Conservation (phyloP, 495 filamentous ascomycete species). For the Darksidea phi region DNA sequence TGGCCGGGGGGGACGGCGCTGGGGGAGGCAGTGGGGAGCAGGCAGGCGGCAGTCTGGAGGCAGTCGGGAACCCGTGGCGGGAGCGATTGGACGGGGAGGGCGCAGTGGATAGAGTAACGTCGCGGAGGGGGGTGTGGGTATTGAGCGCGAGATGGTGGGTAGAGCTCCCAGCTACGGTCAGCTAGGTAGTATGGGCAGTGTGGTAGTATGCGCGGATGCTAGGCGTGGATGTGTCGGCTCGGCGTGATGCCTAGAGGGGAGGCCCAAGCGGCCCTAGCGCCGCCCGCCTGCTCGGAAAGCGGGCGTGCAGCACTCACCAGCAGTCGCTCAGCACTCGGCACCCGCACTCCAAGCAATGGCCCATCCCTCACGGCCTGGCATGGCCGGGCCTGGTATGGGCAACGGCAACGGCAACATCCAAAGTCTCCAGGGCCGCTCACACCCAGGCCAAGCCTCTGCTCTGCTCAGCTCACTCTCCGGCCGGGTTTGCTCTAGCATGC, state of each 20-base stretch:
- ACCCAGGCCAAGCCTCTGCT: too few species aligned
- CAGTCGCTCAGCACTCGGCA: too few species aligned
- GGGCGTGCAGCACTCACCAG: neutral
- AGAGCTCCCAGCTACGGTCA: neutral
- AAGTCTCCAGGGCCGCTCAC: too few species aligned
- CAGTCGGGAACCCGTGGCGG: constrained; percentile 18
- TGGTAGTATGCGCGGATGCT: neutral
- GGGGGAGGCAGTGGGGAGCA: constrained; percentile 1
- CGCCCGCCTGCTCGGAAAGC: constrained; percentile 17
- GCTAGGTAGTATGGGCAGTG: constrained; percentile 6
- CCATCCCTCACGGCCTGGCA: too few species aligned
- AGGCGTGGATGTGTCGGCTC: neutral
- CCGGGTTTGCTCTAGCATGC: too few species aligned
- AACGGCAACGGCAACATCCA: too few species aligned
- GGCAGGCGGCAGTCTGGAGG: too few species aligned
- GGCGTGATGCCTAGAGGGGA: neutral
- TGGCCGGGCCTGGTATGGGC: too few species aligned
- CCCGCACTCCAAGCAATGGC: too few species aligned
- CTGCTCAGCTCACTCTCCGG: too few species aligned
- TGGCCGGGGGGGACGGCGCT: constrained; percentile 1
- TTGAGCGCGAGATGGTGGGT: constrained; percentile 1
- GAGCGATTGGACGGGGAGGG: constrained; percentile 19
- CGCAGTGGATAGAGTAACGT: neutral
- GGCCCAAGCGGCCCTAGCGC: constrained; percentile 11
- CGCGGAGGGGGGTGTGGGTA: neutral